phyloP scores from a whole-genome alignment of 192 early-diverging fungal genomes.

The Dissophora ornata region DNA sequence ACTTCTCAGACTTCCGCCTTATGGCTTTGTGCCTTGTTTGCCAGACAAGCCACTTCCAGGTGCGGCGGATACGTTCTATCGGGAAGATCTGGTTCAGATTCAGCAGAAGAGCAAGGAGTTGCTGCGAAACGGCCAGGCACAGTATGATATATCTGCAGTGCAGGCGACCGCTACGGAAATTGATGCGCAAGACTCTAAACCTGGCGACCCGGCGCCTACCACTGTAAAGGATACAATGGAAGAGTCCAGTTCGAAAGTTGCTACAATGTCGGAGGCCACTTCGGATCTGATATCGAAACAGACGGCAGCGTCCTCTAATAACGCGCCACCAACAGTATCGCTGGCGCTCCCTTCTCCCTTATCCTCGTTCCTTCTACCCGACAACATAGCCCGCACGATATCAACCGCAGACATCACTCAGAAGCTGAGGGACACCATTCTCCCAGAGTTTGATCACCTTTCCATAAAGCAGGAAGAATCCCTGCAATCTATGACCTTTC shows the following conservation, averaged over 20 bases:
- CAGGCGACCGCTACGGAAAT: neutral
- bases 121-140: constrained; percentile 1
- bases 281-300: neutral
- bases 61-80: constrained; percentile 42
- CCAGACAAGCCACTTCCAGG: constrained; percentile 45
- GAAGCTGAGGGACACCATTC: constrained; percentile 39
- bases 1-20: constrained; percentile 19
- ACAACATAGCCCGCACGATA: neutral
- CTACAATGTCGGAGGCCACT: neutral
- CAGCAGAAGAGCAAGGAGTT: constrained; percentile 37
- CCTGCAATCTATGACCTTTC: constrained; percentile 44
- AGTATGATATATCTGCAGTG: neutral
- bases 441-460: constrained; percentile 50
- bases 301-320: neutral
- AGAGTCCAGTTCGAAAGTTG: neutral
- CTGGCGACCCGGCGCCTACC: neutral
- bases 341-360: constrained; percentile 26
- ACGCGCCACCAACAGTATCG: neutral
- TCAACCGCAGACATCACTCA: constrained; percentile 24
- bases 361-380: constrained; percentile 12
- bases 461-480: constrained; percentile 47
- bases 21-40: constrained; percentile 28
- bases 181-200: neutral
- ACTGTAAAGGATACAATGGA: neutral
- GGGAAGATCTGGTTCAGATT: constrained; percentile 43